Evolutionary conservation across 2,329 filamentous ascomycete genomes (phyloP), one percentile per base, ranked within the genome.

Genomic region (Cladosporium sp.): DNA sequence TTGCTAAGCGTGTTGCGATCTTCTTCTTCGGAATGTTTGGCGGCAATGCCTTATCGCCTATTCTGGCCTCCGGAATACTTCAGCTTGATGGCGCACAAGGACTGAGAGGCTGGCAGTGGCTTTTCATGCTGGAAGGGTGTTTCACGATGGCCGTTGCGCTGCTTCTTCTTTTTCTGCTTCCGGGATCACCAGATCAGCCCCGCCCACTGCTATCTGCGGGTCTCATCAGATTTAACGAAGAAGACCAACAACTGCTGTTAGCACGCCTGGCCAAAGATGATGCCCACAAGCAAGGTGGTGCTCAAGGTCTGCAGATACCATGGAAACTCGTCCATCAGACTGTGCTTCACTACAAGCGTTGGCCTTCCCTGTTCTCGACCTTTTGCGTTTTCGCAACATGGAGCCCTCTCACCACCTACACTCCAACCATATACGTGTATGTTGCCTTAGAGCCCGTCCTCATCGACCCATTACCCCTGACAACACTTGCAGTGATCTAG

Each of bases 21-120:
- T 53, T 75, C 12, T 22, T 69, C 73, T 12, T 72, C 69, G 7
- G 67, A 67, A 55, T 68, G 64, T 47, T 69, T 64, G 12, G 62
- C 19, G 83, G 82, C 0, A 83, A 83, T 4, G 84, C 85, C 2
- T 87, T 88, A 58, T 84, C 82, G 0, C 84, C 84, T 8, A 57
- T 75, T 2, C 67, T 75, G 16, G 71, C 71, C 6, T 70, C 71
- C 13, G 72, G 83, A 3, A 84, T 89, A 46, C 83, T 78, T 1
- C 68, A 73, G 15, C 78, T 89, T 76, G 75, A 85, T 53, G 74
- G 78, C 4, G 67, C 69, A 0, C 67, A 67, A 9, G 82, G 80
- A 1, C 68, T 83, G 3, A 68, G 73, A 5, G 82, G 80, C 6
- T 87, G 76, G 83, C 61, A 56, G 50, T 62, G 55, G 58, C 68